Conservation (phyloP, 345 rosid species). For the Dipteronia dyeriana region DNA sequence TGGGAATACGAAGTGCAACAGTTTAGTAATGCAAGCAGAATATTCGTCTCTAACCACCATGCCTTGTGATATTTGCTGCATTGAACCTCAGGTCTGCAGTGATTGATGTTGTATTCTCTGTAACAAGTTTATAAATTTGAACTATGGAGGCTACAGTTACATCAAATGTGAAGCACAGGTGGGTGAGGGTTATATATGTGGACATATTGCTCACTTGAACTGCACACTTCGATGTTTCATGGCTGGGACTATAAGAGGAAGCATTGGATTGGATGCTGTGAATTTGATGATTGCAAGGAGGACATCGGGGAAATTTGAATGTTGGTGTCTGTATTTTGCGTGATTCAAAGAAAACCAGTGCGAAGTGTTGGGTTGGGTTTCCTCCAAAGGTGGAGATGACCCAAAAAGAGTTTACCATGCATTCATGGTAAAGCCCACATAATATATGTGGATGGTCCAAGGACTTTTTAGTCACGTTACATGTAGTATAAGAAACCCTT, state of each 20-base stretch:
- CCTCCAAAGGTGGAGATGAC: too few species aligned
- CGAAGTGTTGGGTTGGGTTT: too few species aligned
- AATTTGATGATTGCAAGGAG: conserved; percentile 48
- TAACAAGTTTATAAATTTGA: conserved; percentile 50
- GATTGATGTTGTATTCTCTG: conserved; percentile 90
- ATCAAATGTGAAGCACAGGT: conserved; percentile 69
- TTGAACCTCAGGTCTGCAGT: conserved; percentile 66
- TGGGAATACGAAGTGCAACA: conserved; percentile 61
- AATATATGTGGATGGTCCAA: too few species aligned
- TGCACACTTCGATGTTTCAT: conserved; percentile 79
- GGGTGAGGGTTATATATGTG: conserved; percentile 53
- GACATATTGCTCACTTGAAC: conserved; percentile 78
- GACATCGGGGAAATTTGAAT: conserved; percentile 61
- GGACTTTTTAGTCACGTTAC: too few species aligned
- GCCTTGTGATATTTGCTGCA: conserved; percentile 86
- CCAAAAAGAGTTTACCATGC: too few species aligned
- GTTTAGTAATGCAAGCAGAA: conserved; percentile 40
- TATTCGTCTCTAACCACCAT: conserved; percentile 32
- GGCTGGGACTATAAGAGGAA: conserved; percentile 90
- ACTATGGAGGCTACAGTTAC: conserved; percentile 62
- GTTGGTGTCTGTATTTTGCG: conserved; percentile 61
- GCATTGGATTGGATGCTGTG: conserved; percentile 80
- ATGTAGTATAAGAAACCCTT: too few species aligned
- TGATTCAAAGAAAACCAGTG: conserved; percentile 54
- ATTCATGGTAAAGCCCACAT: too few species aligned